Evolutionary conservation across 805 yeast genomes (phyloP).

Genomic region (Saccharomycodes ludwigii): DNA sequence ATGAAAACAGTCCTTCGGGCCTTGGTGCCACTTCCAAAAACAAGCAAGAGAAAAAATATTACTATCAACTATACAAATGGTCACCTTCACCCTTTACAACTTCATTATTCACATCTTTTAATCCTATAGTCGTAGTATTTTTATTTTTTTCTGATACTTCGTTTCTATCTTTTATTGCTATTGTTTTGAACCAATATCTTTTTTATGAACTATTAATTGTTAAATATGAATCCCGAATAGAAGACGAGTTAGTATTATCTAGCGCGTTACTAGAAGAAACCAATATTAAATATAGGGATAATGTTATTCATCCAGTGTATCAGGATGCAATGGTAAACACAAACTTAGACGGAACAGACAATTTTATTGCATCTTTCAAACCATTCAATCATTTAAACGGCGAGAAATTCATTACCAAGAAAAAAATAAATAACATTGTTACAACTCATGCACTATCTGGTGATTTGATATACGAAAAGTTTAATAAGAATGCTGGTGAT

Average conservation of each 20-base stretch:
- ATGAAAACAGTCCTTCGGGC: too few relatives aligned
- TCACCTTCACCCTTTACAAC: constrained; percentile 48
- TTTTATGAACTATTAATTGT: constrained; percentile 29
- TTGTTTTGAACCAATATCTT: constrained; percentile 26
- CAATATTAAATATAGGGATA: constrained; percentile 45
- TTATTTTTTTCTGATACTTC: constrained; percentile 28
- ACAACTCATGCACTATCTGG: constrained; percentile 35
- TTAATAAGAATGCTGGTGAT: constrained; percentile 18
- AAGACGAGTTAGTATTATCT: constrained; percentile 48
- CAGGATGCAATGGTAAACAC: too few relatives aligned
- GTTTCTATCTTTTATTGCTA: constrained; percentile 25
- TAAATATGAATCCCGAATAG: constrained; percentile 34
- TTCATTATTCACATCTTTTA: constrained; percentile 37
- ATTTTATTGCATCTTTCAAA: too few relatives aligned
- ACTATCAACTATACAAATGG: constrained; percentile 57
- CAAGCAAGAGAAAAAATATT: constrained; percentile 18
- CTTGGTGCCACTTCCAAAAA: too few relatives aligned
- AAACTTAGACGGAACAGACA: too few relatives aligned
- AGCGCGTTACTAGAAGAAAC: constrained; percentile 54
- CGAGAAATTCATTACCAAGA: too few relatives aligned
- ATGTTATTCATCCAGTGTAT: too few relatives aligned
- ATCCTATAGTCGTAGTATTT: constrained; percentile 43
- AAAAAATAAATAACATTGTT: too few relatives aligned
- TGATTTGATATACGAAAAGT: constrained; percentile 20
- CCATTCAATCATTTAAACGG: too few relatives aligned